A percentile compares a stretch with the other conserved stretches of the same genome.
Evolutionary conservation across 139 green algal genomes (phyloP).

Genomic region (Spirogloea muscicola): DNA sequence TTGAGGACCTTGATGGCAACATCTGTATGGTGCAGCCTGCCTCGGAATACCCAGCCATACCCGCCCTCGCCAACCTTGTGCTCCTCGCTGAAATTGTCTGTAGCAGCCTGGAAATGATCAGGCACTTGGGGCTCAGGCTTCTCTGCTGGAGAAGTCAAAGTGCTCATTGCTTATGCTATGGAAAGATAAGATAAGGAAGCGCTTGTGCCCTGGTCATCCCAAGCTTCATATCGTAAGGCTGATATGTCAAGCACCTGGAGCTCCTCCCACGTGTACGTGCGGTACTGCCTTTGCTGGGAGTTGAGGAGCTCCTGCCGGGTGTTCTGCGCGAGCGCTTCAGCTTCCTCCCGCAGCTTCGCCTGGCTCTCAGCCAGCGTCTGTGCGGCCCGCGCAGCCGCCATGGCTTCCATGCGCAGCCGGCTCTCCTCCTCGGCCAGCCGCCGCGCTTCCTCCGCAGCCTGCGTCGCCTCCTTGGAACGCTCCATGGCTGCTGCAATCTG

Average conservation of each 20-base stretch:
- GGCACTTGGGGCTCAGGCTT: not conserved
- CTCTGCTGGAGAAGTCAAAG: no score
- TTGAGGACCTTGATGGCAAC: constrained; percentile 44
- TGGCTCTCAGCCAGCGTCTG: constrained; percentile 13
- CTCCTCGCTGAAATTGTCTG: constrained; percentile 34
- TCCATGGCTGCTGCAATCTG: no score
- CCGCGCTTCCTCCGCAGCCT: constrained; percentile 21
- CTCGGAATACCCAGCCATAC: constrained; percentile 31
- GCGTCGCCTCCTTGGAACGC: no score
- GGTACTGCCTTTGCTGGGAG: constrained; percentile 11
- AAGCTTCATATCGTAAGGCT: no score
- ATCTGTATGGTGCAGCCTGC: constrained; percentile 28
- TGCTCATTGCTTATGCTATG: no score
- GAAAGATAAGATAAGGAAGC: no score
- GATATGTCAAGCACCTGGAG: constrained; percentile 22
- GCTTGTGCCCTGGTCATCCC: no score
- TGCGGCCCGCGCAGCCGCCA: constrained; percentile 21
- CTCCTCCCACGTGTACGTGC: constrained; percentile 23
- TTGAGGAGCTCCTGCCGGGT: not conserved
- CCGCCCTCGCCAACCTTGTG: constrained; percentile 39
- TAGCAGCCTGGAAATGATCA: constrained; percentile 9
- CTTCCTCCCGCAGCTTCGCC: constrained; percentile 9
- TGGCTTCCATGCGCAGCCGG: constrained; percentile 5
- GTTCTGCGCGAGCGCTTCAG: constrained; percentile 18
- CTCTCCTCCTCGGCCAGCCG: constrained; percentile 11